phyloP scores from a whole-genome alignment of 495 filamentous ascomycete genomes.

The Aspergillus homomorphus region DNA sequence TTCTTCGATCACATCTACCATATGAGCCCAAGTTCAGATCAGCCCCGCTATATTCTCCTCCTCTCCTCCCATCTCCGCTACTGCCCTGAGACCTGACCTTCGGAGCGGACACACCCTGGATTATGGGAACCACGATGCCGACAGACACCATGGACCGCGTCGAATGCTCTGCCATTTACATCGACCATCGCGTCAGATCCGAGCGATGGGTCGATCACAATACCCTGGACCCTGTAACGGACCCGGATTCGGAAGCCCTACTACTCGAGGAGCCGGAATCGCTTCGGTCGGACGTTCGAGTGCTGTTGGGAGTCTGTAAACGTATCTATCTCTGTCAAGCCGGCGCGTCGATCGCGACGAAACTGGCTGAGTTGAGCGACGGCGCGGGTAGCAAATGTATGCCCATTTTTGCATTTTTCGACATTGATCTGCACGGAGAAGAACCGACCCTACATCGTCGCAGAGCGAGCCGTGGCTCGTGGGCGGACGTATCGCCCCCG shows the following conservation, averaged over 20 bases:
- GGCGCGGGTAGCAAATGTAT: conserved; percentile 56
- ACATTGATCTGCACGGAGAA: conserved; percentile 49
- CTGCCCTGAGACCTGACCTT: conserved; percentile 12
- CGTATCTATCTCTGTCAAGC: conserved; percentile 68
- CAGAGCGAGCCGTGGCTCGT: conserved; percentile 38
- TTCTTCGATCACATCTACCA: conserved; percentile 6
- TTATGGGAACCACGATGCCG: conserved; percentile 22
- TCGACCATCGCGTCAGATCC: conserved; percentile 67
- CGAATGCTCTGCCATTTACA: conserved; percentile 77
- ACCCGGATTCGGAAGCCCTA: conserved; percentile 25
- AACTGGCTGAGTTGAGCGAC: conserved; percentile 66
- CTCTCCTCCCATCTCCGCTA: conserved; percentile 10
- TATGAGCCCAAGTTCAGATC: conserved; percentile 21
- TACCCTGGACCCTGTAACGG: conserved; percentile 29
- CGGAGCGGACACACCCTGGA: conserved; percentile 10
- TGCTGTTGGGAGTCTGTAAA: conserved; percentile 50
- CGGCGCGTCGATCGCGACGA: conserved; percentile 66
- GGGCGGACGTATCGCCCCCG: conserved; percentile 32
- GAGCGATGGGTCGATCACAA: conserved; percentile 56
- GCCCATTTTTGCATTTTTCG: conserved; percentile 74
- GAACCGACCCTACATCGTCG: conserved; percentile 35
- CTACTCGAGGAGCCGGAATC: conserved; percentile 48
- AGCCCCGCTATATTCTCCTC: conserved; percentile 12
- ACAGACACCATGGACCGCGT: conserved; percentile 60
- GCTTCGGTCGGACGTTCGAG: conserved; percentile 47